These are phyloP conservation scores for Trapa bicornis DNA, from an alignment of 345 rosid species.

Conservation along the genomic window DNA sequence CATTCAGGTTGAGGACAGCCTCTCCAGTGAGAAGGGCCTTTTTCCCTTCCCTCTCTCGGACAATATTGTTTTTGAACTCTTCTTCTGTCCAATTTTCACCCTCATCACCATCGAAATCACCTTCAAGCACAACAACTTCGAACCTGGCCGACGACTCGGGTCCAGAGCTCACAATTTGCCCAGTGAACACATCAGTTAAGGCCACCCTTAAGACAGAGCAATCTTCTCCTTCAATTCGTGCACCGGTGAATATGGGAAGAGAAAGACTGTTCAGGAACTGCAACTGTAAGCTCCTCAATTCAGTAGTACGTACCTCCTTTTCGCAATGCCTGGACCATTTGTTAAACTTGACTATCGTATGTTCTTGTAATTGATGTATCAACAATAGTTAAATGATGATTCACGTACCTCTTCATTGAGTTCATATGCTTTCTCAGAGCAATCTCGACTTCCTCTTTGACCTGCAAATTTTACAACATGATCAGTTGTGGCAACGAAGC, in stretches of 20 bases:
- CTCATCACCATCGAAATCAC: conserved; percentile 74
- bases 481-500: background rate
- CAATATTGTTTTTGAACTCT: conserved; percentile 76
- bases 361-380: background rate
- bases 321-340: conserved; percentile 45
- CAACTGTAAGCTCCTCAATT: conserved; percentile 55
- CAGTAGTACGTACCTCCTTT: conserved; percentile 43
- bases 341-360: background rate
- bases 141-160: conserved; percentile 64
- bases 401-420: conserved; percentile 48
- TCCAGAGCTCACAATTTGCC: conserved; percentile 47
- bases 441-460: conserved; percentile 86
- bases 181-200: conserved; percentile 49
- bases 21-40: conserved; percentile 87
- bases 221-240: conserved; percentile 86
- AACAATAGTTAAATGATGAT: background rate
- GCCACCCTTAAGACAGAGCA: conserved; percentile 50
- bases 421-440: conserved; percentile 69
- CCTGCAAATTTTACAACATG: conserved; percentile 31
- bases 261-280: conserved; percentile 58
- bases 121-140: conserved; percentile 85
- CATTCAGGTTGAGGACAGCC: conserved; percentile 45
- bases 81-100: conserved; percentile 58
- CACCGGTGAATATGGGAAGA: conserved; percentile 88
- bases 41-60: conserved; percentile 91